Conservation (phyloP, 441 rosid species). For the Dalechampia spathulata region DNA sequence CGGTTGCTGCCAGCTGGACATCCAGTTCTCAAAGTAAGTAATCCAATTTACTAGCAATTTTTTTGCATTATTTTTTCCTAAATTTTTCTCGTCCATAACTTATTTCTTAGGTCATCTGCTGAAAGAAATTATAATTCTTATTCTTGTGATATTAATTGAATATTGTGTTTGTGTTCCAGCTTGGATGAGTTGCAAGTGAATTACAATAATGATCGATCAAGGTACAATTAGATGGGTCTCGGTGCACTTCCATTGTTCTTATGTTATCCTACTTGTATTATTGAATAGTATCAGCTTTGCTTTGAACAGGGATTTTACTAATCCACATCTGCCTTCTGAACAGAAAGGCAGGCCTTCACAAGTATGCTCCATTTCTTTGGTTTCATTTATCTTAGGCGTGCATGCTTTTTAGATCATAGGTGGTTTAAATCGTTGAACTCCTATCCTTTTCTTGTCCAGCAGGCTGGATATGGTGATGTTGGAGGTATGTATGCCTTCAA, state of each 20-base stretch:
- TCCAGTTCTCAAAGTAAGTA: conserved; percentile 96
- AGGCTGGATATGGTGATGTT: conserved; percentile 75
- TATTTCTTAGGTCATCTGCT: background rate
- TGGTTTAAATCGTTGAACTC: conserved; percentile 7
- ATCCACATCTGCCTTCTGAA: conserved; percentile 86
- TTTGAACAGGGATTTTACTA: conserved; percentile 78
- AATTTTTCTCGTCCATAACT: too few species aligned
- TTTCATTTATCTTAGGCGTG: background rate
- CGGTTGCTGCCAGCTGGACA: conserved; percentile 98
- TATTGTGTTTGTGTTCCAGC: conserved; percentile 35
- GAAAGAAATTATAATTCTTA: background rate
- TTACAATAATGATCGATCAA: conserved; percentile 94
- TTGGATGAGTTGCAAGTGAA: conserved; percentile 98
- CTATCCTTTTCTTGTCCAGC: conserved; percentile 23
- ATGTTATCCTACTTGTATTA: background rate
- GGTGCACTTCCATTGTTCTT: conserved; percentile 1
- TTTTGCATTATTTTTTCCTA: too few species aligned
- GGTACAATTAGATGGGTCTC: conserved; percentile 32
- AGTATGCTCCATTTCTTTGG: conserved; percentile 38
- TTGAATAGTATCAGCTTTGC: conserved; percentile 5
- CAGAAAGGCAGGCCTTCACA: conserved; percentile 90
- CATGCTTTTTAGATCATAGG: too few species aligned
- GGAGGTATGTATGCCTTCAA: conserved; percentile 54
- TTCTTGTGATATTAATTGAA: too few species aligned
- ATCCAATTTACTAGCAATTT: too few species aligned